Evolutionary conservation across 345 rosid species (phyloP), one percentile per base, ranked within the genome.

Genomic region (Zanthoxylum bungeanum): DNA sequence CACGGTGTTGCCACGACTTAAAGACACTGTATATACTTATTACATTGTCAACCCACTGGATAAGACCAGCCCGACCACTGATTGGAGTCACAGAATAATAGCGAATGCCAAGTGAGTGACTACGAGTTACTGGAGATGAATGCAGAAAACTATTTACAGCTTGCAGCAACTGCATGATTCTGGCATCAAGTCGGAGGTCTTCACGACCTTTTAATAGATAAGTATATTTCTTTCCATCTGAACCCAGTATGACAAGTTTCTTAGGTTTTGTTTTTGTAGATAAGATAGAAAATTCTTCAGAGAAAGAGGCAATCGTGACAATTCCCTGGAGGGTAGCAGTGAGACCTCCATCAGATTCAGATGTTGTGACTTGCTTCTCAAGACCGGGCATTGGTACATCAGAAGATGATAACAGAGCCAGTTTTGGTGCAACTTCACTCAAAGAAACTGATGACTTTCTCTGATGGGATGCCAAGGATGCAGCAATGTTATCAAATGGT

Each of bases 311-410:
- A 59, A 93, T 83, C 1, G 91, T 91, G 51, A 91, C 87, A 69
- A 85, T 87, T 74, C 88, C 92, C 24, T 85, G 88, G 47, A 83
- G 88, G 70, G 85, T 69, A 64, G 83, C 60, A 58, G 75, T 59
- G 55, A 77, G 78, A 64, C 78, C 81, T 36, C 75, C 65, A 8
- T 88, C 86, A 73, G 88, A 75, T 72, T 86, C 89, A 75, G 86
- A 80, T 66, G 77, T 65, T 36, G 81, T 49, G 36, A 83, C 81
- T 82, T 83, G 87, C 86, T 86, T 93, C 83, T 91, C 97, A 60
- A 93, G 88, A 71, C 98, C 98, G 77, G 98, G 98, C 97, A 93
- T 83, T 73, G 98, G 98, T 77, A 93, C 88, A 82, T 93, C 89
- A 76, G 88, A 89, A 71, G 95, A 88, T 72, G 97, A 91, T 75